Base-by-base conservation (phyloP, 2,329 filamentous ascomycete genomes). In the Xylaria hypoxylon region DNA sequence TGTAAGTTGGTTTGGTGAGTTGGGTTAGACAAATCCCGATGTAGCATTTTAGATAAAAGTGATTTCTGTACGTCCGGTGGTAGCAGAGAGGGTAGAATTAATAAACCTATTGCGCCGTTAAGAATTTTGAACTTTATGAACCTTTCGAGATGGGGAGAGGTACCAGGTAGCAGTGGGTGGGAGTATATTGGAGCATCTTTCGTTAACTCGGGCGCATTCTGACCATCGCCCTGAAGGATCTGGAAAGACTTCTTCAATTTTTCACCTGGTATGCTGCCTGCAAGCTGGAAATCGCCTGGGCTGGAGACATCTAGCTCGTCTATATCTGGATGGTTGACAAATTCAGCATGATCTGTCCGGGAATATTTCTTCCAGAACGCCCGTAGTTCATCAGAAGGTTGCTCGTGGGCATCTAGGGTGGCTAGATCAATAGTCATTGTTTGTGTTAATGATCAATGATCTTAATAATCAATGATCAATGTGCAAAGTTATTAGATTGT, bases 1-100 rank as follows among this genome's bases (percentile, higher is more conserved):
- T 96, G 92, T n/a, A 98, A 82, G 78, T 98, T 99, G 59, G 94
- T 98, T 75, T 92, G 87, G 77, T 98, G 94, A 3, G 82, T 77
- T 2, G 89, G 87, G 70, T 91, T 87, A 67, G 89, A 89, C 17
- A 97, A 86, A 77, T 97, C 92, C 26, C 83, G 86, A 79, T 96
- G 92, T 33, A 97, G 83, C 68, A 97, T 85, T 61, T 87, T 88
- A 50, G 88, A 87, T 5, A 98, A 84, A 2, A 98, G 83, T 42
- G 82, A 80, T 65, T 84, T 81, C 77, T 99, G 96, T 15, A 92
- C 83, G 5, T 81, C 74, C 17, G 87, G 85, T 4, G 94, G 90
- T 10, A 98, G 80, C 8, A 98, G 82, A 28, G 86, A 86, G 13
- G 94, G 94, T 2, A 94, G 81, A 59, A 98, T 86, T 62, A 92